A percentile compares a stretch with the other conserved stretches of the same genome.
These are phyloP conservation scores for Sporothrix globosa DNA, from an alignment of 2,329 filamentous ascomycete species.

Conservation along the genomic window DNA sequence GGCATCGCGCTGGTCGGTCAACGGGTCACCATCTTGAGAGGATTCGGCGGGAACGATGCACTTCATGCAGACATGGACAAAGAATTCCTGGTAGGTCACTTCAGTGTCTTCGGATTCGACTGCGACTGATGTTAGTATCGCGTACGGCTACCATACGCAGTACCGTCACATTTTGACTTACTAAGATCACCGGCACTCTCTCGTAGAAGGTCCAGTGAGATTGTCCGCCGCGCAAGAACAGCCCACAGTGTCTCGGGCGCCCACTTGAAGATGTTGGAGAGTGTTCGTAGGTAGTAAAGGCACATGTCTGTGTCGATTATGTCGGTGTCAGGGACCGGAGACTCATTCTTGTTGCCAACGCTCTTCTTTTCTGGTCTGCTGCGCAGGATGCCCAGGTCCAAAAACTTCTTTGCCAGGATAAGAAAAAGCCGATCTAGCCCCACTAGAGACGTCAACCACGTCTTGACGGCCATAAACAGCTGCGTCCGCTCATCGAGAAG, in stretches of 20 bases:
- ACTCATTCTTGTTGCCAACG: neutral
- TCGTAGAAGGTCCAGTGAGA: constrained; percentile 53
- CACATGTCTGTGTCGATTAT: constrained; percentile 75
- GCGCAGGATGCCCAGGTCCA: constrained; percentile 57
- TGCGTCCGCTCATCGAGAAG: constrained; percentile 73
- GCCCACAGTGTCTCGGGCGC: constrained; percentile 71
- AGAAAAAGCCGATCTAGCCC: constrained; percentile 67
- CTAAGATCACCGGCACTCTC: constrained; percentile 53
- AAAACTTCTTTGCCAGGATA: constrained; percentile 62
- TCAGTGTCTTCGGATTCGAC: constrained; percentile 51
- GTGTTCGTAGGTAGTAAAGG: constrained; percentile 74
- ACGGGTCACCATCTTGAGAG: constrained; percentile 39
- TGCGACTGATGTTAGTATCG: neutral
- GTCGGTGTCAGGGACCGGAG: constrained; percentile 44
- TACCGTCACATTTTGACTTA: constrained; percentile 47
- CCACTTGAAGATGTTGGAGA: constrained; percentile 72
- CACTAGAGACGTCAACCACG: constrained; percentile 73
- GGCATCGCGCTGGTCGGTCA: constrained; percentile 56
- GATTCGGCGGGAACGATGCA: constrained; percentile 54
- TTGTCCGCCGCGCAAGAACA: constrained; percentile 65
- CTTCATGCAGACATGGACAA: constrained; percentile 66
- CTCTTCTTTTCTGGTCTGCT: constrained; percentile 33
- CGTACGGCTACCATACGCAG: neutral
- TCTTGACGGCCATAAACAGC: constrained; percentile 73
- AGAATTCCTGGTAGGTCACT: constrained; percentile 67